A percentile compares a stretch with the other conserved stretches of the same genome.
These are phyloP conservation scores for Penicillium sp. DNA, from an alignment of 2,329 filamentous ascomycete genomes.

Conservation along the genomic window DNA sequence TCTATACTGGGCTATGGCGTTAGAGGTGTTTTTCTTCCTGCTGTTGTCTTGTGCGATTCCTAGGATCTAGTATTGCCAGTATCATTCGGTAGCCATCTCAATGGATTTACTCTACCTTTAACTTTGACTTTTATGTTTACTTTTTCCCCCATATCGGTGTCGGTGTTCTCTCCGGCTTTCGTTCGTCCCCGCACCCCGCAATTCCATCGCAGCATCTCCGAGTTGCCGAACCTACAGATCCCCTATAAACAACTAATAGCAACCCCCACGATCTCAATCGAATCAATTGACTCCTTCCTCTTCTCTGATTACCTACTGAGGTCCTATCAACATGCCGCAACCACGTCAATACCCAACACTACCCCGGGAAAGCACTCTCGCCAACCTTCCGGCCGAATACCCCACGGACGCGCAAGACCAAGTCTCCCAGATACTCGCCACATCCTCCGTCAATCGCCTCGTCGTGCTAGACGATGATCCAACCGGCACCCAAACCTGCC, in stretches of 20 bases:
- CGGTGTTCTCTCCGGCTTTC: slow-evolving; percentile 28
- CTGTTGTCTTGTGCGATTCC: slow-evolving; percentile 5
- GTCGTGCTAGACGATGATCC: slow-evolving; percentile 60
- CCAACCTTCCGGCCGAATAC: slow-evolving; percentile 39
- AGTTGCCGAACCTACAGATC: background rate
- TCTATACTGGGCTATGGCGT: slow-evolving; percentile 29
- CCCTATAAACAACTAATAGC: background rate
- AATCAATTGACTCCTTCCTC: background rate
- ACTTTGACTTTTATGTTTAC: background rate
- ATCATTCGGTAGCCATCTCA: slow-evolving; percentile 22
- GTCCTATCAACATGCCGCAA: slow-evolving; percentile 24
- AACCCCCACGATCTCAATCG: background rate
- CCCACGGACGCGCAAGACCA: slow-evolving; percentile 39
- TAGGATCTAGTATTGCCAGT: slow-evolving; percentile 12
- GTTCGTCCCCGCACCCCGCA: slow-evolving; percentile 25
- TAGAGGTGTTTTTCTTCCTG: slow-evolving; percentile 18
- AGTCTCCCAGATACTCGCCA: slow-evolving; percentile 38
- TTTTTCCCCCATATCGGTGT: too few species aligned
- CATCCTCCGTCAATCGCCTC: slow-evolving; percentile 37
- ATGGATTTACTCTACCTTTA: slow-evolving; percentile 29
- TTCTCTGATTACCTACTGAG: background rate
- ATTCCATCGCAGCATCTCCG: slow-evolving; percentile 7
- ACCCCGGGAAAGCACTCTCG: slow-evolving; percentile 34
- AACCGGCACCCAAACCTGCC: slow-evolving; percentile 67
- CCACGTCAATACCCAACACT: slow-evolving; percentile 33